Evolutionary conservation across 352 stramenopile species (phyloP).

Genomic region (Pythium sukuiense): DNA sequence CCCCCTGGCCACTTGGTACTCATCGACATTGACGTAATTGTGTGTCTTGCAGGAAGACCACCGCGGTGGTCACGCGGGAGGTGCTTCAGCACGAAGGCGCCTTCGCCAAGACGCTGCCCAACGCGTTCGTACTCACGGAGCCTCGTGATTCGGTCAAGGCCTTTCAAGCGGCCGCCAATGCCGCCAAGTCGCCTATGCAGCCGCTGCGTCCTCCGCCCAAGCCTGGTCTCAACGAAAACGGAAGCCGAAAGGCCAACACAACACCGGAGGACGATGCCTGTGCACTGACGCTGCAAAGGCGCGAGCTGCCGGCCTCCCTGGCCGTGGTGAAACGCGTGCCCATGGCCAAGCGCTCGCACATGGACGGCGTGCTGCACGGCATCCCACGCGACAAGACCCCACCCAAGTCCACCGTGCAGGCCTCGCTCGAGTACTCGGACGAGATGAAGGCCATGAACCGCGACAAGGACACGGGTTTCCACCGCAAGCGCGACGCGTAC

Average conservation of each 20-base stretch:
- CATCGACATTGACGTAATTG: neutral
- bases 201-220: constrained; percentile 43
- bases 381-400: constrained; percentile 41
- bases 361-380: constrained; percentile 70
- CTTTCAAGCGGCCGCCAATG: constrained; percentile 49
- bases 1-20: too few relatives aligned
- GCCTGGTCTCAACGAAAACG: constrained; percentile 39
- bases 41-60: constrained; percentile 44
- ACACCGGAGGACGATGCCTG: constrained; percentile 9
- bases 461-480: constrained; percentile 68
- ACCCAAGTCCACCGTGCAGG: constrained; percentile 44
- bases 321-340: constrained; percentile 38
- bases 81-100: constrained; percentile 43
- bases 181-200: constrained; percentile 53
- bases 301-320: constrained; percentile 19
- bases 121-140: constrained; percentile 70
- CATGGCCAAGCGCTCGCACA: constrained; percentile 71
- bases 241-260: constrained; percentile 21
- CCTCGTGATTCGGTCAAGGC: constrained; percentile 37
- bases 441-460: constrained; percentile 83
- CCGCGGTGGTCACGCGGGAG: constrained; percentile 37
- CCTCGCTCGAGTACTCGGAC: constrained; percentile 58
- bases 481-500: constrained; percentile 84
- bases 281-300: constrained; percentile 14
- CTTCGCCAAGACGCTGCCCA: constrained; percentile 53